Percentiles rank a stretch among this genome's conserved stretches.
phyloP scores from a whole-genome alignment of 2,329 filamentous ascomycete species.

The Colletotrichum spaethianum region DNA sequence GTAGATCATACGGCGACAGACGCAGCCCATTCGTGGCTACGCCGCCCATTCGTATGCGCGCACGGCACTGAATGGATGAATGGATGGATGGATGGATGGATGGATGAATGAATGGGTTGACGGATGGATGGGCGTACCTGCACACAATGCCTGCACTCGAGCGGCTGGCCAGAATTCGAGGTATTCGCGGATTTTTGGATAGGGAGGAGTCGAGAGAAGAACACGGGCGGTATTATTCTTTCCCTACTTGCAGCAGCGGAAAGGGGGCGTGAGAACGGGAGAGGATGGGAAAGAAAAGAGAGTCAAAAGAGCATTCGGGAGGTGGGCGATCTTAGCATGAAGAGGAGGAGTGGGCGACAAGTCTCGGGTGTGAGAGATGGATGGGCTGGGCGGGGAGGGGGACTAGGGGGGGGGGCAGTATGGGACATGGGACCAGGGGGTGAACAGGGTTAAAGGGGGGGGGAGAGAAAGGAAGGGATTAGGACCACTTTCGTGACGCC shows the following conservation, averaged over 20 bases:
- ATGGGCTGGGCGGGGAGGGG: slow-evolving; percentile 19
- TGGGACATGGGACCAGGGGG: not conserved
- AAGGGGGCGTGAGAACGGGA: slow-evolving; percentile 30
- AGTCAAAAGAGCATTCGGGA: slow-evolving; percentile 33
- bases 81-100: no score
- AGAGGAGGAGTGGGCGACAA: slow-evolving; percentile 31
- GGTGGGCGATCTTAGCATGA: slow-evolving; percentile 40
- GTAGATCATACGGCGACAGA: slow-evolving; percentile 59
- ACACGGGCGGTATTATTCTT: slow-evolving; percentile 18
- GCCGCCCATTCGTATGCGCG: not conserved
- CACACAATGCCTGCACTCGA: slow-evolving; percentile 43
- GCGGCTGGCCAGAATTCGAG: slow-evolving; percentile 37
- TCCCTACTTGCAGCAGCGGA: slow-evolving; percentile 30
- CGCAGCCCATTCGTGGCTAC: not conserved
- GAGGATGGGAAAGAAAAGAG: slow-evolving; percentile 11
- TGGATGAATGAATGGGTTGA: not conserved
- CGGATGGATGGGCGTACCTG: slow-evolving; percentile 30
- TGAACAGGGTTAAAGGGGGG: not conserved
- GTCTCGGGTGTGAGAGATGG: slow-evolving; percentile 28
- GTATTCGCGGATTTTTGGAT: slow-evolving; percentile 17
- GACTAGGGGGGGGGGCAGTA: slow-evolving; percentile 5
- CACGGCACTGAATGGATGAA: not conserved
- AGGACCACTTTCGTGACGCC: no score
- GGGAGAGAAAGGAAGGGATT: not conserved
- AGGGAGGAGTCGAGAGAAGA: not conserved